phyloP scores from a whole-genome alignment of 1,284 basidiomycete genomes.

The Trichosporon ovoides region DNA sequence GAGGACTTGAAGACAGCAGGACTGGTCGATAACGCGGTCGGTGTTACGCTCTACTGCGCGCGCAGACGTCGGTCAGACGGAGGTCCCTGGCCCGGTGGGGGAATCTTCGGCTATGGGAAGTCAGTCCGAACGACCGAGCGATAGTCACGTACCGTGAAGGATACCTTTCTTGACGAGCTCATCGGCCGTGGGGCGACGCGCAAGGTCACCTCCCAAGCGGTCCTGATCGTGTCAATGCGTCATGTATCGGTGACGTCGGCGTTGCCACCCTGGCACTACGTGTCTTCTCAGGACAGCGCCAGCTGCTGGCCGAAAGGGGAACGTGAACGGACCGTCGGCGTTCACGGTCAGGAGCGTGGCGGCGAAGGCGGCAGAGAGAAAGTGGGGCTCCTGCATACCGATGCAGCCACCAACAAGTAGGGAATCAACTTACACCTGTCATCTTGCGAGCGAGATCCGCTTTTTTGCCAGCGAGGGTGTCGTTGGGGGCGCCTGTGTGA shows the following conservation, averaged over 20 bases:
- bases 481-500: constrained; percentile 46
- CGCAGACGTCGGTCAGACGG: no score
- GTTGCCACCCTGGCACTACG: no score
- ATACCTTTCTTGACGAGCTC: constrained; percentile 70
- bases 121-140: not conserved
- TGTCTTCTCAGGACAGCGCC: no score
- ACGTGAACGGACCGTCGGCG: no score
- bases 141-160: constrained; percentile 52
- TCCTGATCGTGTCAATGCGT: constrained; percentile 51
- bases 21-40: no score
- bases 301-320: no score
- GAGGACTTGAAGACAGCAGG: no score
- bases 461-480: constrained; percentile 63
- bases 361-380: no score
- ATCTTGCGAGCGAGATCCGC: constrained; percentile 61
- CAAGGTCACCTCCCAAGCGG: constrained; percentile 63
- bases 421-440: constrained; percentile 1
- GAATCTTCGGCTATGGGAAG: not conserved
- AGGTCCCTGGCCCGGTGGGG: not conserved
- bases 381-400: no score
- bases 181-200: constrained; percentile 60
- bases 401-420: no score
- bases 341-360: no score
- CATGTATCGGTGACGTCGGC: not conserved
- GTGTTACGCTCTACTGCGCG: no score